Conservation (phyloP, 2,329 filamentous ascomycete species). For the Aspergillus chevalieri region DNA sequence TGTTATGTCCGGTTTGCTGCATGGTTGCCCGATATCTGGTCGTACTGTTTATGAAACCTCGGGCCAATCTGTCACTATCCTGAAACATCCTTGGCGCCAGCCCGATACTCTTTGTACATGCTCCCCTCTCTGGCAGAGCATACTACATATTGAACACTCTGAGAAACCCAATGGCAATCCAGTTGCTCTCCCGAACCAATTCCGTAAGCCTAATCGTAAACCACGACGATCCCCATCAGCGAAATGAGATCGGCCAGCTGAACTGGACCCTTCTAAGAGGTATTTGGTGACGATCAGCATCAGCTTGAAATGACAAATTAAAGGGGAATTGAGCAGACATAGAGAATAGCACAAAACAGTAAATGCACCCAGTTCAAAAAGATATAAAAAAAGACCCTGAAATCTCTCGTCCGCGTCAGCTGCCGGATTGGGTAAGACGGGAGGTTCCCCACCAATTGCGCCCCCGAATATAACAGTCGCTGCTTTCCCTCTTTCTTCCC, state of each 20-base stretch:
- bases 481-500: slow-evolving; percentile 2
- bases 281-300: neutral
- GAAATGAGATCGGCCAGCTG: slow-evolving; percentile 1
- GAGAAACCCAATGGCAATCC: neutral
- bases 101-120: too few species aligned
- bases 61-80: too few species aligned
- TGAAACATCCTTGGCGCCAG: too few species aligned
- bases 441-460: neutral
- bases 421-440: neutral
- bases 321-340: too few species aligned
- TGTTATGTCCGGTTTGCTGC: neutral
- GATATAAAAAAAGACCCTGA: neutral
- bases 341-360: neutral
- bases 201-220: neutral
- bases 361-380: neutral
- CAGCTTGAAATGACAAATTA: neutral
- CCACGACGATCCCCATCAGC: neutral
- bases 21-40: neutral
- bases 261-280: neutral
- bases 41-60: neutral
- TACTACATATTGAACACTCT: too few species aligned
- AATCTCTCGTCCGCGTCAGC: slow-evolving; percentile 1
- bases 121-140: too few species aligned
- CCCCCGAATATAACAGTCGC: neutral
- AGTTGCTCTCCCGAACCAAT: neutral